Base-by-base conservation (phyloP, 331 rosid species). In the Saraca asoca region DNA sequence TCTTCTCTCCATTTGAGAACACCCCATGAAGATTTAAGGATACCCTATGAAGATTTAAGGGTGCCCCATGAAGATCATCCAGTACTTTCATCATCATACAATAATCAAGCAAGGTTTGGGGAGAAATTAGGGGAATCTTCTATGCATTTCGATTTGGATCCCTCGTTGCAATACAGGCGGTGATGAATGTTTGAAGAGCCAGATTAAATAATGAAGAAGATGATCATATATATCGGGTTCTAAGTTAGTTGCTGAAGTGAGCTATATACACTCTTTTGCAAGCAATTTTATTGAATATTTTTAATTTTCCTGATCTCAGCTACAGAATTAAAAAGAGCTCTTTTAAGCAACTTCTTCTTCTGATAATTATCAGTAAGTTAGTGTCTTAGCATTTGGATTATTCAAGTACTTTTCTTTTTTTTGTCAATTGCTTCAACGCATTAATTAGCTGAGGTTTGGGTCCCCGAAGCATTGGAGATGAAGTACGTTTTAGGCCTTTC, bases 71-170 rank as follows among this genome's bases (percentile, higher is more conserved):
- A n/a, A 19, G 75, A 63, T 44, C 78, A 74, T 54, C 78, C 58
- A 49, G 31, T 3, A 3, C 48, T 54, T 49, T 74, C 79, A 64
- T 34, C 86, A 56, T 41, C 83, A 24, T 24, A 24, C 31, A 24
- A 24, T 24, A 24, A 24, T 24, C 31, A 24, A 48, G 37, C 82
- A 43, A 83, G 75, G 73, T 83, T 82, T 75, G 79, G 75, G 29
- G 75, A 80, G 35, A 73, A 76, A 38, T 84, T 68, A 77, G 88
- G 82, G 59, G 81, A 79, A 77, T 58, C 82, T 74, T 76, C 88
- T 55, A 73, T 79, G 76, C 51, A 82, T 61, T 89, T 82, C 70
- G 86, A 81, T 82, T 72, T 79, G 72, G 86, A 88, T 66, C 82
- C 90, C 51, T 82, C 75, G 48, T 69, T 72, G 80, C 78, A 78